phyloP scores from a whole-genome alignment of 345 rosid species.

The Eucalyptus guilfoylei region DNA sequence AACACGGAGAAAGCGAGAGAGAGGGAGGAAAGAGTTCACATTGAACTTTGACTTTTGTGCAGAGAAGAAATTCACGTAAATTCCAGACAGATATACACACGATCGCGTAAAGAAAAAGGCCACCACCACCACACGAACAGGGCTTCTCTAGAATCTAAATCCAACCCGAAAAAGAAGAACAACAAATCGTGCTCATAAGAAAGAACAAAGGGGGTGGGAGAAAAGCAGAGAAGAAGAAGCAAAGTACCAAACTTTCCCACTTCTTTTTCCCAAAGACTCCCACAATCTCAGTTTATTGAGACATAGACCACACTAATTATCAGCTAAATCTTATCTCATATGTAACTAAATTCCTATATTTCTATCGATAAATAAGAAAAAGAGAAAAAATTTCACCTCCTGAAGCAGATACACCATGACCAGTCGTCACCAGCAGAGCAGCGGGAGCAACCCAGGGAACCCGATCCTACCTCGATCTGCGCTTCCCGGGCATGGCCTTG shows the following conservation, averaged over 20 bases:
- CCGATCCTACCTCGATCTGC: conserved; percentile 28
- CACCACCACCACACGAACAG: not conserved
- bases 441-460: too few species aligned
- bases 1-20: not conserved
- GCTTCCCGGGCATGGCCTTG: conserved; percentile 26
- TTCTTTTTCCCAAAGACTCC: not conserved
- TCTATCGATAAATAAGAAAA: not conserved
- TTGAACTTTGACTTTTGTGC: not conserved
- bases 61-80: not conserved
- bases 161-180: not conserved
- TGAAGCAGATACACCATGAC: not conserved
- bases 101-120: not conserved
- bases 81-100: not conserved
- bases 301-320: not conserved
- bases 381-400: not conserved
- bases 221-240: not conserved
- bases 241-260: not conserved
- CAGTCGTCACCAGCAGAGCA: not conserved
- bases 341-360: not conserved
- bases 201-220: not conserved
- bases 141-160: not conserved
- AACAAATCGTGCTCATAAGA: not conserved
- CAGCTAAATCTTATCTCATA: not conserved
- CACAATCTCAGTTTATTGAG: not conserved
- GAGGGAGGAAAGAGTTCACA: not conserved